Evolutionary conservation across 805 yeast genomes (phyloP), one percentile per base, ranked within the genome.

Genomic region (Candida silvatica): DNA sequence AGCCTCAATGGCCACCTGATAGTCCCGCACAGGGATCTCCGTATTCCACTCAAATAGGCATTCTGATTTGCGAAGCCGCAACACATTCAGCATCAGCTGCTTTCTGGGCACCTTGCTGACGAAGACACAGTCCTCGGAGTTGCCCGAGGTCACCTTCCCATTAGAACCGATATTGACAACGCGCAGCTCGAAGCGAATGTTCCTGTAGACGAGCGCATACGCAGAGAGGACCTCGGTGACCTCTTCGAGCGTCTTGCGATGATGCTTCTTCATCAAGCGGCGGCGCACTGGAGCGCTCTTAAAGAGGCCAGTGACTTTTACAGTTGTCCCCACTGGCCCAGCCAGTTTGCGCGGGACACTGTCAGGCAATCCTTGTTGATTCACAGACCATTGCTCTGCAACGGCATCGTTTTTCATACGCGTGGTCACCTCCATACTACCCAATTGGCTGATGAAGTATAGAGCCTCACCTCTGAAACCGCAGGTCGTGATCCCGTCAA

Each of bases 401-500:
- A 53, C 40, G 2, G 20, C 20, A n/a, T 64, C 69, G 0, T 35
- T 29, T 4, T 29, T 14, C 3, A 61, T 53, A 35, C 48, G 58
- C 1, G 66, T 53, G 7, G 44, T 43, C 1, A 66, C 47, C 27
- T 52, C 51, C 41, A 64, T 32, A 1, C 58, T 56, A 15, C 52
- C 46, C 17, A 59, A 38, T 30, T 45, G 59, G 18, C 61, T 52
- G 17, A 72, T 45, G 28, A 57, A 52, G 43, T 56, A 58, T 6
- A 73, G 46, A 0, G 75, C 74, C 39, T 69, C 70, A 6, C 77
- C 79, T 47, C 73, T 53, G 40, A 66, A 71, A 1, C 78, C 77
- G 35, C 65, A 52, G 0, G 71, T 55, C 1, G 37, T 18, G 4
- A 61, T 35, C 3, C 51, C 51, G 12, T 27, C 29, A 6, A 69